Conservation (phyloP, 2,329 filamentous ascomycete species). For the Hymenoscyphus fraxineus region DNA sequence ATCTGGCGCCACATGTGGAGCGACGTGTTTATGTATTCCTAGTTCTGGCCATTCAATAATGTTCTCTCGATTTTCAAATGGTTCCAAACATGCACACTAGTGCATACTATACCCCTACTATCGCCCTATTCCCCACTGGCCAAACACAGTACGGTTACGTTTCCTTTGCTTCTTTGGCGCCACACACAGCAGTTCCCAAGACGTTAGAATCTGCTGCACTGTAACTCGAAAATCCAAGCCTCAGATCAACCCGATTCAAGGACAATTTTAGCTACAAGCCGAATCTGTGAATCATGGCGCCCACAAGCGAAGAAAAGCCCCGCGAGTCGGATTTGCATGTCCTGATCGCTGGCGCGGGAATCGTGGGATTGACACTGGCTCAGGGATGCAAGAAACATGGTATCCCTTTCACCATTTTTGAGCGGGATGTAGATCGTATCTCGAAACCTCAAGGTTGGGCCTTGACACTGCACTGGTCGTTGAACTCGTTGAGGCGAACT, state of each 20-base stretch:
- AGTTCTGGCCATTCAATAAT: background rate
- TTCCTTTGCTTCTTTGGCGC: background rate
- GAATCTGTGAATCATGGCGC: constrained; percentile 3
- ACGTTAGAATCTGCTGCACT: background rate
- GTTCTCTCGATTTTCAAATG: background rate
- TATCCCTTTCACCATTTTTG: constrained; percentile 41
- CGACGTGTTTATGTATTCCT: background rate
- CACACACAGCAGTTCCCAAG: background rate
- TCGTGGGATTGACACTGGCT: constrained; percentile 38
- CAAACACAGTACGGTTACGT: background rate
- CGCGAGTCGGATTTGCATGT: constrained; percentile 22
- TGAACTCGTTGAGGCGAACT: constrained; percentile 3
- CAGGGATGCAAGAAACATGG: constrained; percentile 34
- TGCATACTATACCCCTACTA: background rate
- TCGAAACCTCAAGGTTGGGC: constrained; percentile 7
- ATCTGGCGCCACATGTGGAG: constrained; percentile 2
- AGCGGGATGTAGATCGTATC: constrained; percentile 41
- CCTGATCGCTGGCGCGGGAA: constrained; percentile 40
- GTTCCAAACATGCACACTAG: background rate
- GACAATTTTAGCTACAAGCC: background rate
- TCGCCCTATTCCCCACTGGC: background rate
- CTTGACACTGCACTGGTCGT: background rate
- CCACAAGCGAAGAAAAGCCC: constrained; percentile 3
- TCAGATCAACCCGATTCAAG: background rate
- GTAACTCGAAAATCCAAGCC: background rate